phyloP scores from a whole-genome alignment of 306 rosid genomes.

The Canavalia gladiata region DNA sequence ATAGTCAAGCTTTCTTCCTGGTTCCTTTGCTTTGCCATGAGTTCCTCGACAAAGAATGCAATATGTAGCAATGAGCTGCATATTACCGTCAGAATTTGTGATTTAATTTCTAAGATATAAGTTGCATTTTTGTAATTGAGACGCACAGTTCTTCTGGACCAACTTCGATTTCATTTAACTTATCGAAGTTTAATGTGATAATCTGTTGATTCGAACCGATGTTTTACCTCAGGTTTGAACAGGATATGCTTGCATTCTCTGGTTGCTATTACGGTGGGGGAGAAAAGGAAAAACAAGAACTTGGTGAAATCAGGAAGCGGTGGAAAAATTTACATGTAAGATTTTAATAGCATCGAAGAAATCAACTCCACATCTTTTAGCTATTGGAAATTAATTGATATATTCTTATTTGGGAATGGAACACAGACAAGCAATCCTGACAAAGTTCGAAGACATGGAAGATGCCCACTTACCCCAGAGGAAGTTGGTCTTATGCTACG shows the following conservation, averaged over 20 bases:
- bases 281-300: slow-evolving; percentile 77
- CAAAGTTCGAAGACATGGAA: slow-evolving; percentile 80
- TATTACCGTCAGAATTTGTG: slow-evolving; percentile 13
- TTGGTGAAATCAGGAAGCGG: slow-evolving; percentile 76
- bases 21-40: slow-evolving; percentile 27
- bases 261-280: slow-evolving; percentile 99
- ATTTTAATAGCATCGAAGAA: slow-evolving; percentile 36
- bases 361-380: not conserved
- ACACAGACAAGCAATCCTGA: slow-evolving; percentile 80
- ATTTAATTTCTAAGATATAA: not conserved
- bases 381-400: slow-evolving; percentile 37
- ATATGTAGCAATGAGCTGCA: not conserved
- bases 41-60: slow-evolving; percentile 9
- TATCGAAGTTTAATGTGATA: slow-evolving; percentile 13
- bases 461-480: slow-evolving; percentile 96
- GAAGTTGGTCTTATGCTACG: slow-evolving; percentile 97
- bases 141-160: not conserved
- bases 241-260: slow-evolving; percentile 98
- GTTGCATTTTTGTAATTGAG: slow-evolving; percentile 13
- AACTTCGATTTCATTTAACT: slow-evolving; percentile 5
- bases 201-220: slow-evolving; percentile 43
- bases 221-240: slow-evolving; percentile 71
- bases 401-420: slow-evolving; percentile 28
- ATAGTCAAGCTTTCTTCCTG: not conserved
- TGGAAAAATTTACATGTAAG: slow-evolving; percentile 91